Percentiles rank a stretch among this genome's conserved stretches.
These are phyloP conservation scores for Xylaria scruposa DNA, from an alignment of 495 filamentous ascomycete species.

Conservation along the genomic window DNA sequence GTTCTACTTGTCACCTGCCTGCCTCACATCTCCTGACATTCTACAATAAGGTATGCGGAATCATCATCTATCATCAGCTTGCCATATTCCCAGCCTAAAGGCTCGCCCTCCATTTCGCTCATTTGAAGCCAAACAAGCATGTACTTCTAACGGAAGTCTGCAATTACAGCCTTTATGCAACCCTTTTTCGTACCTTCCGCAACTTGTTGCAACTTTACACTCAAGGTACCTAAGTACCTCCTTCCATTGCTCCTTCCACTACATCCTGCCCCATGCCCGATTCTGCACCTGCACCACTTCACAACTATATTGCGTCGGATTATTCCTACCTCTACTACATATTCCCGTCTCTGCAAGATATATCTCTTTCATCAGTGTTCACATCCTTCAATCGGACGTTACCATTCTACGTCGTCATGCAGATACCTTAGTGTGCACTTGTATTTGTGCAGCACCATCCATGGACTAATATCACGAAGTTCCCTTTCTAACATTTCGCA, in stretches of 20 bases:
- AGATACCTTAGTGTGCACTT: not conserved
- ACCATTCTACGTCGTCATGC: not conserved
- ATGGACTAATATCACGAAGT: not conserved
- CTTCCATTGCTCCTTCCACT: not conserved
- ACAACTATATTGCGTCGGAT: not conserved
- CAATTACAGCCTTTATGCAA: not conserved
- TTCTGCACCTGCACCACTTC: not conserved
- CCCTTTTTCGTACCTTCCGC: not conserved
- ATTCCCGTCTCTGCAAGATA: not conserved
- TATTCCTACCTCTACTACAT: not conserved
- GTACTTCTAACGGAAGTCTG: not conserved
- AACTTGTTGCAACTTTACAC: not conserved
- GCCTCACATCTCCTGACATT: not conserved
- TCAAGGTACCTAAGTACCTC: constrained; percentile 3
- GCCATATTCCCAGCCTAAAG: not conserved
- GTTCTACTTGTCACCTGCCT: not conserved
- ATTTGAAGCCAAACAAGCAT: not conserved
- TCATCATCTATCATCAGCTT: not conserved
- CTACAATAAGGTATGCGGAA: not conserved
- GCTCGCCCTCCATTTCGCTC: not conserved
- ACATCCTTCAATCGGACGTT: not conserved
- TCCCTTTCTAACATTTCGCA: not conserved
- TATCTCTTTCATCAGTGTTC: not conserved
- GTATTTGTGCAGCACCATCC: not conserved
- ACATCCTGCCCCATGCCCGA: not conserved